Conservation (phyloP, 73 alveolate species). For the Paraurostyla sp. region DNA sequence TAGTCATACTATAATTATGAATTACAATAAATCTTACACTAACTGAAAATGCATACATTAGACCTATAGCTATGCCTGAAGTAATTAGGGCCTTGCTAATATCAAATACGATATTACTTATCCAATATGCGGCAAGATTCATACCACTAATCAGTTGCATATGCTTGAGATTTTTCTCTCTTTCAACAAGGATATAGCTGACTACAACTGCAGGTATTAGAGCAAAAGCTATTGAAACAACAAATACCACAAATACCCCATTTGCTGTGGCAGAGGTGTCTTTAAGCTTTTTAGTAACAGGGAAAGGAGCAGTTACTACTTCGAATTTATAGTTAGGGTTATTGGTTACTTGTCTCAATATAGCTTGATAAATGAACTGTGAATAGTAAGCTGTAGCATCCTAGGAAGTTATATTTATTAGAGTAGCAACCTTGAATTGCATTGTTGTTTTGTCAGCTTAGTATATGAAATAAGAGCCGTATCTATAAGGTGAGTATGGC, state of each 20-base stretch:
- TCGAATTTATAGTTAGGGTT: slow-evolving; percentile 4
- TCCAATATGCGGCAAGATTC: slow-evolving; percentile 92
- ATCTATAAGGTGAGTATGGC: slow-evolving; percentile 56
- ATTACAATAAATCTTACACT: slow-evolving; percentile 5
- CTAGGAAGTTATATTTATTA: slow-evolving; percentile 44
- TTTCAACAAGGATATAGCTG: slow-evolving; percentile 87
- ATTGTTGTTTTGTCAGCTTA: slow-evolving; percentile 32
- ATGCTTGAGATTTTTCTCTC: slow-evolving; percentile 88
- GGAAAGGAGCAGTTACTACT: slow-evolving; percentile 57
- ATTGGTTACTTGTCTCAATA: slow-evolving; percentile 26
- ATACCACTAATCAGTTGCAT: slow-evolving; percentile 94
- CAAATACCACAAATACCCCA: slow-evolving; percentile 77
- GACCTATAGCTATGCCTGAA: slow-evolving; percentile 71
- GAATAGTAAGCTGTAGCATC: slow-evolving; percentile 67
- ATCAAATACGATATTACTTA: slow-evolving; percentile 92
- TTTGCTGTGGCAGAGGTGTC: slow-evolving; percentile 67
- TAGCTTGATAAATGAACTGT: slow-evolving; percentile 61
- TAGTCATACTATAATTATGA: slow-evolving; percentile 32
- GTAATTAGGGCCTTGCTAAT: slow-evolving; percentile 87
- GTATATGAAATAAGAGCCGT: slow-evolving; percentile 67
- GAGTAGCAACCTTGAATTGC: slow-evolving; percentile 47
- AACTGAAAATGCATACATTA: slow-evolving; percentile 38
- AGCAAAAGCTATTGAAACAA: slow-evolving; percentile 91
- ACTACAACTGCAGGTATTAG: slow-evolving; percentile 94
- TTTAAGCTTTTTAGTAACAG: slow-evolving; percentile 63